These are phyloP conservation scores for Polysphondylium violaceum DNA, from an alignment of 78 protist genomes.

Conservation along the genomic window DNA sequence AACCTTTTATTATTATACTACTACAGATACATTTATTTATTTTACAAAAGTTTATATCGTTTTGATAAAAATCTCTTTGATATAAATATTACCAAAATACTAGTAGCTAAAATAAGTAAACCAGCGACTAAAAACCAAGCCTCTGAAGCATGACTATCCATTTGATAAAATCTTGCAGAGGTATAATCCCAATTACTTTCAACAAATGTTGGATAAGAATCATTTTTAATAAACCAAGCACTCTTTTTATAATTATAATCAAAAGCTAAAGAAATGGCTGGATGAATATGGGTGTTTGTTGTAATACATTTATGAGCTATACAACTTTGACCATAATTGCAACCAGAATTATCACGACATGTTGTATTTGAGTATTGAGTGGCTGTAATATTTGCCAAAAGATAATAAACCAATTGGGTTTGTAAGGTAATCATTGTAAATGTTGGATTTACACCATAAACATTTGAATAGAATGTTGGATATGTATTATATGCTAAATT, in stretches of 20 bases:
- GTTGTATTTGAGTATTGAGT: neutral
- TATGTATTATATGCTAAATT: neutral
- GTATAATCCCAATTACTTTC: slow-evolving; percentile 54
- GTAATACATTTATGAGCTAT: neutral
- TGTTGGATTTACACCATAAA: slow-evolving; percentile 11
- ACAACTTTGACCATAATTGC: neutral
- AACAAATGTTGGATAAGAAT: slow-evolving; percentile 38
- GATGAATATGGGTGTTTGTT: slow-evolving; percentile 44
- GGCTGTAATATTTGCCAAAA: neutral
- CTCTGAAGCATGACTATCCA: slow-evolving; percentile 15
- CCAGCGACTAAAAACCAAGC: slow-evolving; percentile 36
- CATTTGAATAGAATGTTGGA: slow-evolving; percentile 38
- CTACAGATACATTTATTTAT: neutral
- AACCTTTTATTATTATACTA: too few relatives aligned
- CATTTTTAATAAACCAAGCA: neutral
- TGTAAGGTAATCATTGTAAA: neutral
- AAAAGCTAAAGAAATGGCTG: slow-evolving; percentile 47
- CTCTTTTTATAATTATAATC: neutral
- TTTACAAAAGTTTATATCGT: slow-evolving; percentile 63
- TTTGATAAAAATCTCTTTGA: slow-evolving; percentile 50
- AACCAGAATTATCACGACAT: neutral
- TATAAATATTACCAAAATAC: slow-evolving; percentile 15
- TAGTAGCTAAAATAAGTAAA: slow-evolving; percentile 15
- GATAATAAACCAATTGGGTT: neutral
- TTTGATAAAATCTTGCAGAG: neutral